Base-by-base conservation (phyloP, 2,329 filamentous ascomycete species). In the Sordariomycetes sp. region DNA sequence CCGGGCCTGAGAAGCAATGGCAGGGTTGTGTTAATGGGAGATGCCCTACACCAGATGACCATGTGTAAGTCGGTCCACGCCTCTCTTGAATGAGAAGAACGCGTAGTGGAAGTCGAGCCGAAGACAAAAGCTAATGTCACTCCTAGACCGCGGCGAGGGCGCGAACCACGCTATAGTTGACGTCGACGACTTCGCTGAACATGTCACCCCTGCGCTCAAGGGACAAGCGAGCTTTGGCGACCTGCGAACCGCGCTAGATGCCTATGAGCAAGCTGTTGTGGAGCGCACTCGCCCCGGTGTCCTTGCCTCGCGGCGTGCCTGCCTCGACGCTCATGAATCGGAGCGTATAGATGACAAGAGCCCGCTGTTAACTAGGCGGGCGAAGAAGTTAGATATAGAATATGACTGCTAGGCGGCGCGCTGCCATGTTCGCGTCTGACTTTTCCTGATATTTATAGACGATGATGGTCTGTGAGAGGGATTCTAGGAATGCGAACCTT, bases 101-200 rank as follows among this genome's bases (percentile, higher is more conserved):
- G n/a, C 16, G 16, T 24, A 54, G 50, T 7, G 1, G 0, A 0
- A 1, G 28, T n/a, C 24, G 10, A 3, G 20, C 43, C 35, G 35
- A 20, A 20, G 3, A 14, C 46, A 50, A 20, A 12, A 10, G n/a
- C n/a, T 20, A 50, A 20, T 50, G 8, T 8, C 46, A 22, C 12
- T 11, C 35, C 35, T 60, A 83, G 80, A 79, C 63, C 74, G 80
- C 14, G 80, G 80, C 2, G 80, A 83, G 66, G 80, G 78, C 1
- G 79, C 78, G 6, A 83, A 83, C 61, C 79, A 82, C 56, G 79
- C 76, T 2, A 78, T 83, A 40, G 65, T 76, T 7, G 80, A 83
- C 62, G 76, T 79, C 0, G 64, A 70, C 2, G 74, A 78, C 40
- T 70, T 82, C 51, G 68, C 71, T 0, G 68, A 72, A 11, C 64